Evolutionary conservation across 352 stramenopile species (phyloP).

Genomic region (Phytophthora megakarya): DNA sequence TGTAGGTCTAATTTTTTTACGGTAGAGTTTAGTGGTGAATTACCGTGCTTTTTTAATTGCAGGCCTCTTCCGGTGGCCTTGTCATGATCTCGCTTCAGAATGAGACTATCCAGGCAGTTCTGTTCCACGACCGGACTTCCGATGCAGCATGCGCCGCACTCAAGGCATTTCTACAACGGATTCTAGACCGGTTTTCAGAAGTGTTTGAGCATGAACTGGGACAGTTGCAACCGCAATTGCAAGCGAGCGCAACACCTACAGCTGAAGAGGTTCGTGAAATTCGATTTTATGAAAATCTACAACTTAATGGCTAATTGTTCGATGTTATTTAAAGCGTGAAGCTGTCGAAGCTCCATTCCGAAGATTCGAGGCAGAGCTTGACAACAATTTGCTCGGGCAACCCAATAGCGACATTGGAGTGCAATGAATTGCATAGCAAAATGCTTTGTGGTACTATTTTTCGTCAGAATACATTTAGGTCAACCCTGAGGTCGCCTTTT

Average conservation of each 20-base stretch:
- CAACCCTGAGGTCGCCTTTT: conserved; percentile 1
- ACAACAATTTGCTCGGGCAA: conserved; percentile 35
- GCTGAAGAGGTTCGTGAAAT: conserved; percentile 32
- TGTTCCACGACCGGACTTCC: conserved; percentile 78
- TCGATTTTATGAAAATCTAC: neutral
- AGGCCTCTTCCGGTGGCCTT: conserved; percentile 52
- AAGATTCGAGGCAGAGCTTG: conserved; percentile 38
- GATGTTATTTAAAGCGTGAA: conserved; percentile 34
- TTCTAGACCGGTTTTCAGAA: conserved; percentile 55
- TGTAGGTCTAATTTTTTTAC: conserved; percentile 23
- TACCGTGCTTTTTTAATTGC: neutral
- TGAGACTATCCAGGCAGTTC: conserved; percentile 61
- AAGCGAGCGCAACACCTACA: conserved; percentile 46
- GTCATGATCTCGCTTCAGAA: conserved; percentile 78
- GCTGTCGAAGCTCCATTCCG: conserved; percentile 40
- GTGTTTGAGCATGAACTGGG: conserved; percentile 51
- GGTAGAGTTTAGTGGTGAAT: too few relatives aligned
- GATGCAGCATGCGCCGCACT: conserved; percentile 51
- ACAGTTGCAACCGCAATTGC: conserved; percentile 48
- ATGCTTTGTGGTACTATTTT: conserved; percentile 7
- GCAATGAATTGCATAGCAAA: conserved; percentile 21
- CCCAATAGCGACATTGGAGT: conserved; percentile 17
- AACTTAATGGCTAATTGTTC: neutral
- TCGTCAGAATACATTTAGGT: conserved; percentile 18
- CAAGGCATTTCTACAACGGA: conserved; percentile 60